Base-by-base conservation (phyloP, 192 early-diverging fungal genomes). In the Gonapodya prolifera region DNA sequence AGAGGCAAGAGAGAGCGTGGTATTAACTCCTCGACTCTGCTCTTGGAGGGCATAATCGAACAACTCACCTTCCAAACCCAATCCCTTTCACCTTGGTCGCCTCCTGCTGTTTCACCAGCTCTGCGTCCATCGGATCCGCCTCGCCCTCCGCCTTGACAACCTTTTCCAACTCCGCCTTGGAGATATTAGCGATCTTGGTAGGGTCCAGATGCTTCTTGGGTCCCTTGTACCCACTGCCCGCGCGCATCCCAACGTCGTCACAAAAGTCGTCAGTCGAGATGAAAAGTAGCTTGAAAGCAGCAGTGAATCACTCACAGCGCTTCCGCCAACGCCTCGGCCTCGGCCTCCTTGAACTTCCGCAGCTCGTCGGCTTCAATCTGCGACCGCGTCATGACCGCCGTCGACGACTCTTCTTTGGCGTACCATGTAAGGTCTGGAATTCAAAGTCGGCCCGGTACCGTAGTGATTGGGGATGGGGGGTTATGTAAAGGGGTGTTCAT, bases 341-440 rank as follows among this genome's bases (percentile, higher is more conserved):
- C 89, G 0, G 86, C 86, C 35, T 85, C 86, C 78, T 90, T 90
- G 34, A 90, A 85, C 69, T 79, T 82, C 30, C 75, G 80, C n/a
- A 90, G 74, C 75, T 90, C 89, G 23, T 69, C 73, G 8, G 86
- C 86, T 18, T 73, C 77, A 29, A 61, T 78, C 2, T 77, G 16
- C 1, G 78, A 45, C 0, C 83, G 79, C 8, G 80, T 80, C 17
- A 69, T 79, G 34, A 73, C 76, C 1, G 78, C 32, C 2, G 77
- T 81, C 1, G 81, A 82, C 1, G 79, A 82, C 34, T 79, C 80
- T 74, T 86, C 84, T 75, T 92, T 93, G 34, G 87, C 85, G 80
- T 94, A 94, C 93, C 91, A 94, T 1, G 84, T 87, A 29, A 91
- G 74, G 81, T 91, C 89, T 86, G n/a, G n/a, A n/a, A n/a, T 61